Evolutionary conservation across 768 basidiomycete genomes (phyloP).

Genomic region (Leccinum uliginosum): DNA sequence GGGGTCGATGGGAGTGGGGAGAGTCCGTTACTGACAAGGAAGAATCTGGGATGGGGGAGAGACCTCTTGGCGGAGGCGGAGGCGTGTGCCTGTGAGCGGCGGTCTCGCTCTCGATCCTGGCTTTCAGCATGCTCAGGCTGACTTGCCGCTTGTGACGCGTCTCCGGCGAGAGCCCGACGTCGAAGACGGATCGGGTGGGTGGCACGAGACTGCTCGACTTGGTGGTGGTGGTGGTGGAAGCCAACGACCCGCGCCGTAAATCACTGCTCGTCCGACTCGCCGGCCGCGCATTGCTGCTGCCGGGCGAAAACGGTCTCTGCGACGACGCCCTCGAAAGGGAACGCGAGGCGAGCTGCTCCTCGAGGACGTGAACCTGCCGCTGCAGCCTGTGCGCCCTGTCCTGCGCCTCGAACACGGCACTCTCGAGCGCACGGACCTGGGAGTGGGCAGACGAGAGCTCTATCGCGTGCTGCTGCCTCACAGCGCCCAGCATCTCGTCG

Average conservation of each 20-base stretch:
- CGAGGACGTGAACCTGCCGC: slow-evolving; percentile 59
- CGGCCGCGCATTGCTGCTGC: slow-evolving; percentile 31
- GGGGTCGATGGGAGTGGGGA: slow-evolving; percentile 41
- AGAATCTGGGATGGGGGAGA: slow-evolving; percentile 48
- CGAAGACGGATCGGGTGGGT: slow-evolving; percentile 55
- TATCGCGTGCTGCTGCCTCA: slow-evolving; percentile 70
- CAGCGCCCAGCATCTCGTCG: slow-evolving; percentile 66
- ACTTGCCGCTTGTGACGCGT: slow-evolving; percentile 78
- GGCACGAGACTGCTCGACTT: slow-evolving; percentile 33
- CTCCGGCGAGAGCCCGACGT: slow-evolving; percentile 67
- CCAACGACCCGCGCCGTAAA: slow-evolving; percentile 35
- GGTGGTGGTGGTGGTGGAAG: slow-evolving; percentile 1
- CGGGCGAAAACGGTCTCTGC: slow-evolving; percentile 45
- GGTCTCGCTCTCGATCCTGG: slow-evolving; percentile 80
- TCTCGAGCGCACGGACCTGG: slow-evolving; percentile 73
- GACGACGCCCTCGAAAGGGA: slow-evolving; percentile 39
- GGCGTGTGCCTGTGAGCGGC: slow-evolving; percentile 41
- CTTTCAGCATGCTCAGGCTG: slow-evolving; percentile 86
- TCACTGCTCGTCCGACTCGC: slow-evolving; percentile 40
- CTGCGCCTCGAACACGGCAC: slow-evolving; percentile 67
- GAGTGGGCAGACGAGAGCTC: slow-evolving; percentile 80
- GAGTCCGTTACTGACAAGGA: slow-evolving; percentile 15
- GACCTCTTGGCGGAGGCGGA: slow-evolving; percentile 44
- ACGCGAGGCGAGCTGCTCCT: slow-evolving; percentile 57
- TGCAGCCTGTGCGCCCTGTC: slow-evolving; percentile 63